Base-by-base conservation (phyloP, 208 protist species). In the Leptomonas pyrrhocoris region DNA sequence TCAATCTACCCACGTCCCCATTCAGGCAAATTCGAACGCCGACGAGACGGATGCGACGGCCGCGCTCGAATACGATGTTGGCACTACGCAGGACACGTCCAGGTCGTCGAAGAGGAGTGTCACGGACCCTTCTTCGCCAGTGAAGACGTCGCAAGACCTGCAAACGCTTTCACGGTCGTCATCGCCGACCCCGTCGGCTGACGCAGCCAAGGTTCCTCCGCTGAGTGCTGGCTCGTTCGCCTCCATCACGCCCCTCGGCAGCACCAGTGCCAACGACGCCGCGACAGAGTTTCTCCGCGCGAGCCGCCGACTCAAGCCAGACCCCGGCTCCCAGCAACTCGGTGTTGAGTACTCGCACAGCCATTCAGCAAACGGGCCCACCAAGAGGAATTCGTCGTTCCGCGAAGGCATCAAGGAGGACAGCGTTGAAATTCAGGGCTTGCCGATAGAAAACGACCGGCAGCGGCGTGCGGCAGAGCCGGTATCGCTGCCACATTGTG, bases 221-320 rank as follows among this genome's bases (percentile, higher is more conserved):
- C 42, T 5, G 28, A 48, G 13, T 27, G 59, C 2, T 6, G 30
- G 13, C 43, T 3, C 43, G 42, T 2, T 18, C 4, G 38, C 59
- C 18, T 51, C 40, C 12, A n/a, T n/a, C 27, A 48, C 34, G 4
- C 23, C 48, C 5, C 12, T 56, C 15, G 38, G 48, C 46, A 80
- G 62, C 68, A 56, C 62, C 12, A 72, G 62, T 55, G 61, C 65
- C 34, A 55, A 38, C 46, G 56, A 75, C 57, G 74, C 60, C 19
- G 76, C 76, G 19, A 57, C 57, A 16, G 70, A 81, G 70, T 81
- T 81, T 48, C 63, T 81, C 16, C 45, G 40, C 7, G 70, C 69
- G 42, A 72, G 74, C 58, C 67, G 62, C 2, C 74, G 57, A 23
- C 64, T 74, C 31, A 63, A 65, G 8, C 18, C 21, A 11, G 54